Percentiles rank a stretch among this genome's conserved stretches.
Evolutionary conservation across 1,284 basidiomycete genomes (phyloP).

Genomic region (Trichosporon sp.): DNA sequence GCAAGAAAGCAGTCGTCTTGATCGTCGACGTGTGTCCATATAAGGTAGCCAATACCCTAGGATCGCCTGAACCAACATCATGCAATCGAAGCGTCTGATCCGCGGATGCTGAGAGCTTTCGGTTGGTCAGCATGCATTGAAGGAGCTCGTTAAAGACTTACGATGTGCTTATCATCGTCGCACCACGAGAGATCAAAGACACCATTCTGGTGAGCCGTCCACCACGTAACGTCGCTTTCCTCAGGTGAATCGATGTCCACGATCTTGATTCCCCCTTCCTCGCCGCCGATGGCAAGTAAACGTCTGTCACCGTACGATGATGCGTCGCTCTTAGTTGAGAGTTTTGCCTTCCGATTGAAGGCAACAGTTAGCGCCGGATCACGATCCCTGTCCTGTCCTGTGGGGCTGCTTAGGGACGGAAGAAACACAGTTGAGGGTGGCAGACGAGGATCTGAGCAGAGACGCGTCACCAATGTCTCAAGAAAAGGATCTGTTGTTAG

Average conservation of each 20-base stretch:
- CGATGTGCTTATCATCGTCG: slow-evolving; percentile 52
- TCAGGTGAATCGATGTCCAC: slow-evolving; percentile 36
- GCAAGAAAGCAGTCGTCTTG: slow-evolving; percentile 40
- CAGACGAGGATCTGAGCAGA: slow-evolving; percentile 9
- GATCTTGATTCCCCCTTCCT: slow-evolving; percentile 40
- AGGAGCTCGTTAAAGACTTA: slow-evolving; percentile 20
- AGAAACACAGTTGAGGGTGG: slow-evolving; percentile 29
- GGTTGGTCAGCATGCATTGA: not conserved
- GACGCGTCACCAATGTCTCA: slow-evolving; percentile 19
- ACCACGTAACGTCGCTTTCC: slow-evolving; percentile 33
- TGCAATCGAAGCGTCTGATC: slow-evolving; percentile 40
- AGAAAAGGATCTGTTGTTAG: slow-evolving; percentile 13
- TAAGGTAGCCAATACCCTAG: slow-evolving; percentile 31
- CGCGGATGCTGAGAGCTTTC: slow-evolving; percentile 44
- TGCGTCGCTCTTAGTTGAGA: slow-evolving; percentile 21
- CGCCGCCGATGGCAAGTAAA: slow-evolving; percentile 37
- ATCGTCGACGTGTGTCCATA: slow-evolving; percentile 44
- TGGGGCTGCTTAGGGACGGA: slow-evolving; percentile 32
- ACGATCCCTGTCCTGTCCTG: slow-evolving; percentile 30
- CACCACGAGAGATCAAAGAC: slow-evolving; percentile 77
- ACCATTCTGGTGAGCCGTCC: slow-evolving; percentile 63
- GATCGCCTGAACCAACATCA: slow-evolving; percentile 27
- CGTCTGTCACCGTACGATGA: slow-evolving; percentile 17
- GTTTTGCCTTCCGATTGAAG: slow-evolving; percentile 34
- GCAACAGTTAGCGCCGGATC: slow-evolving; percentile 34